phyloP scores from a whole-genome alignment of 768 basidiomycete species.

The Glaciozyma martinii region DNA sequence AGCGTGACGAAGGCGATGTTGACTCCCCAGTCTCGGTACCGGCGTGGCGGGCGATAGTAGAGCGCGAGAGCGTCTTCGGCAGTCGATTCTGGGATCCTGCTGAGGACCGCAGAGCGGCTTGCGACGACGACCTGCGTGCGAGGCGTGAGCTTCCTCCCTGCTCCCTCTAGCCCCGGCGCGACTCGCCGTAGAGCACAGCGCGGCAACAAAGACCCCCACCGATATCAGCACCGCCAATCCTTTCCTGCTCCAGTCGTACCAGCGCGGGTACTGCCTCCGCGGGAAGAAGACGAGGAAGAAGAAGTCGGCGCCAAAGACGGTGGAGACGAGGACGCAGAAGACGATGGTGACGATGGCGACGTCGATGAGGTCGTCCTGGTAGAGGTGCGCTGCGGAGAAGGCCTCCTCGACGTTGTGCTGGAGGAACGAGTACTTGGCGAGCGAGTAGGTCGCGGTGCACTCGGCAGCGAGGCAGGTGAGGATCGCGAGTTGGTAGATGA shows the following conservation, averaged over 20 bases:
- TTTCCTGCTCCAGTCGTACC: conserved; percentile 27
- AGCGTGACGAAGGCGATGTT: conserved; percentile 18
- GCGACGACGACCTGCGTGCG: conserved; percentile 17
- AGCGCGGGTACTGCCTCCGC: conserved; percentile 14
- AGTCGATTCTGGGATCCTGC: conserved; percentile 2
- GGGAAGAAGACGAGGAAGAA: conserved; percentile 34
- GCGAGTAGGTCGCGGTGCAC: conserved; percentile 30
- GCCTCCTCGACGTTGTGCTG: conserved; percentile 23
- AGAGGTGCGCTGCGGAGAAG: not conserved
- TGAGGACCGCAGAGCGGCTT: conserved; percentile 13
- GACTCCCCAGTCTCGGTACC: conserved; percentile 25
- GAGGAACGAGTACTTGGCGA: conserved; percentile 24
- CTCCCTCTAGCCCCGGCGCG: not conserved
- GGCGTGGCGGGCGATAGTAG: conserved; percentile 25
- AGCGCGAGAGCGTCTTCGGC: not conserved
- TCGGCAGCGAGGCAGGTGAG: conserved; percentile 29
- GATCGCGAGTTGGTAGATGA: conserved; percentile 33
- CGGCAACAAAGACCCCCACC: conserved; percentile 21
- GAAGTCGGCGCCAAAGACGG: conserved; percentile 33
- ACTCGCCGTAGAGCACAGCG: conserved; percentile 20
- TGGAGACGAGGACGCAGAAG: conserved; percentile 2
- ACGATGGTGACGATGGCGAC: conserved; percentile 23
- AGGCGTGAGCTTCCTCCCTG: not conserved
- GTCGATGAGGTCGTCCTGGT: conserved; percentile 31
- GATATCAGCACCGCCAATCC: conserved; percentile 21